These are phyloP conservation scores for Arthromyces matolae DNA, from an alignment of 768 basidiomycete genomes.

Conservation along the genomic window DNA sequence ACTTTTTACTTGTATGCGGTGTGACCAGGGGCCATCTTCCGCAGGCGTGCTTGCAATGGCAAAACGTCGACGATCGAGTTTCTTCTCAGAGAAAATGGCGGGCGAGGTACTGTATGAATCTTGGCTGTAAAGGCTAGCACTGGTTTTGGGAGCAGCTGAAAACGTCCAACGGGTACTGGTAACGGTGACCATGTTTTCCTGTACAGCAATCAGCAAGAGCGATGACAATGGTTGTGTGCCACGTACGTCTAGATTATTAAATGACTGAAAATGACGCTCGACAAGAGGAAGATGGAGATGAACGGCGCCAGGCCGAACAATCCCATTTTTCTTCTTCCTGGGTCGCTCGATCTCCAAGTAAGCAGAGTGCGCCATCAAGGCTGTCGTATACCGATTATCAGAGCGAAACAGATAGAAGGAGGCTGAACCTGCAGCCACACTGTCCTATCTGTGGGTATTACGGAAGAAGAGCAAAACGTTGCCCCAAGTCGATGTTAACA, in stretches of 20 bases:
- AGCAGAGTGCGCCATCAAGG: constrained; percentile 8
- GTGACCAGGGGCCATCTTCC: constrained; percentile 15
- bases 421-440: constrained; percentile 17
- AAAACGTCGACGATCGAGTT: constrained; percentile 19
- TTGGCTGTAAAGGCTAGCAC: constrained; percentile 22
- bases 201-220: neutral
- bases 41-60: constrained; percentile 19
- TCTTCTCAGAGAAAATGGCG: constrained; percentile 11
- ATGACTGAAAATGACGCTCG: constrained; percentile 9
- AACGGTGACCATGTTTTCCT: constrained; percentile 11
- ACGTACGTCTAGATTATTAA: constrained; percentile 5
- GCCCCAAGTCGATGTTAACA: neutral
- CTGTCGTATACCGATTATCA: neutral
- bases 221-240: neutral
- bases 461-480: neutral
- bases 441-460: neutral
- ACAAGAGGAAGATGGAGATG: constrained; percentile 13
- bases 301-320: constrained; percentile 10
- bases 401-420: neutral
- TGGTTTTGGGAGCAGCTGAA: constrained; percentile 17
- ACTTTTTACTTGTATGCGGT: neutral
- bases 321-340: constrained; percentile 4
- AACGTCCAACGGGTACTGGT: constrained; percentile 16
- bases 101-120: constrained; percentile 16
- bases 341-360: constrained; percentile 2